Conservation (phyloP, 257 asterid genomes). For the Nicotiana tabacum region DNA sequence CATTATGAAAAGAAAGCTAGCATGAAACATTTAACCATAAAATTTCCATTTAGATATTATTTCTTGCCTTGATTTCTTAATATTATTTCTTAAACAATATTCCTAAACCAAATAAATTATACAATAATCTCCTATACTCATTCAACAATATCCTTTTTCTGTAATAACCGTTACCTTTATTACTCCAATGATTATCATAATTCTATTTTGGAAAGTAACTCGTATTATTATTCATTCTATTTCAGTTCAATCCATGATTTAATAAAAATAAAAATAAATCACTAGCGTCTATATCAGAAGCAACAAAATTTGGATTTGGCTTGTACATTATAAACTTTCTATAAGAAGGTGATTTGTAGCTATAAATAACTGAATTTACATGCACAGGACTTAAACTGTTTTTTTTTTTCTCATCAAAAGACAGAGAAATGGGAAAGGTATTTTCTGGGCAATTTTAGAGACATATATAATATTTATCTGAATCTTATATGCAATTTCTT, state of each 20-base stretch:
- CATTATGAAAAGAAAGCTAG: not conserved
- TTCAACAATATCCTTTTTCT: not conserved
- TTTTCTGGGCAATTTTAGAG: not conserved
- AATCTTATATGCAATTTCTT: not conserved
- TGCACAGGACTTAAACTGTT: not conserved
- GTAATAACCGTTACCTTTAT: not conserved
- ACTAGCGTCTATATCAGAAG: not conserved
- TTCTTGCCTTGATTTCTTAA: conserved; percentile 2
- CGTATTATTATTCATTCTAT: not conserved
- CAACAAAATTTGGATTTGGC: not conserved
- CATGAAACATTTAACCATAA: not conserved
- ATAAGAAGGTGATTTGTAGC: not conserved
- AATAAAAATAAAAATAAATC: not conserved
- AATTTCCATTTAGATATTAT: not conserved
- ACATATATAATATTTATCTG: not conserved
- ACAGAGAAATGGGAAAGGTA: not conserved
- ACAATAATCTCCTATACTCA: not conserved
- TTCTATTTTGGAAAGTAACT: not conserved
- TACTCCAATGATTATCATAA: not conserved
- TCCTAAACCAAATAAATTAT: not conserved
- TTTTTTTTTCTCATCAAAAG: not conserved
- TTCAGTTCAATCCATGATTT: not conserved
- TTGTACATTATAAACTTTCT: not conserved
- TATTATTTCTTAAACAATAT: not conserved
- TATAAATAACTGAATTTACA: not conserved